phyloP scores from a whole-genome alignment of 2,329 filamentous ascomycete species.

The Macrophomina pseudophaseolina region DNA sequence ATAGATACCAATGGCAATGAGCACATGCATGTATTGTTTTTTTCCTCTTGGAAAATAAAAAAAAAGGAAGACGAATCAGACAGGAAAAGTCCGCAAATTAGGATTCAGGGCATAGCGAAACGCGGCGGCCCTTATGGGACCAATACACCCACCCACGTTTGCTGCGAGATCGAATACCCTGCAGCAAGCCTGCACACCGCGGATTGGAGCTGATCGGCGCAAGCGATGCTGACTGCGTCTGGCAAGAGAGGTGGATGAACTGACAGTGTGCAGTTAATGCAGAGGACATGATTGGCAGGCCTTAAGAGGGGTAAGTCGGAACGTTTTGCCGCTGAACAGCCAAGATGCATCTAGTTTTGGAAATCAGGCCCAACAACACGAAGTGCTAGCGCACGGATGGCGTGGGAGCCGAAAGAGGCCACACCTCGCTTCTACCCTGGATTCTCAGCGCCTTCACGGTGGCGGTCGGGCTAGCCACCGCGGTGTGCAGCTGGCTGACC shows the following conservation, averaged over 20 bases:
- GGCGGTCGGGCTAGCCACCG: background rate
- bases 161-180: background rate
- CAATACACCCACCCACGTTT: no score
- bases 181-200: no score
- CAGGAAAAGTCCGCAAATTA: no score
- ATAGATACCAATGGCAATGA: no score
- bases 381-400: background rate
- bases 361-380: background rate
- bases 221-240: background rate
- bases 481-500: background rate
- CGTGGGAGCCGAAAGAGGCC: constrained; percentile 16
- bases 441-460: background rate
- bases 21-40: no score
- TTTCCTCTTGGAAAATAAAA: no score
- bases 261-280: constrained; percentile 2
- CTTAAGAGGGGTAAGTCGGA: background rate
- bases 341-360: constrained; percentile 5
- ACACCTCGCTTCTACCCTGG: constrained; percentile 5
- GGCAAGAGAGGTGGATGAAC: background rate
- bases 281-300: background rate
- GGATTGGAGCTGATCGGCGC: background rate
- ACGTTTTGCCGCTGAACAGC: background rate
- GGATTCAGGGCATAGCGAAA: no score
- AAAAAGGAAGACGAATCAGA: no score
- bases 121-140: no score